Base-by-base conservation (phyloP, 441 rosid species). In the Breynia disticha region DNA sequence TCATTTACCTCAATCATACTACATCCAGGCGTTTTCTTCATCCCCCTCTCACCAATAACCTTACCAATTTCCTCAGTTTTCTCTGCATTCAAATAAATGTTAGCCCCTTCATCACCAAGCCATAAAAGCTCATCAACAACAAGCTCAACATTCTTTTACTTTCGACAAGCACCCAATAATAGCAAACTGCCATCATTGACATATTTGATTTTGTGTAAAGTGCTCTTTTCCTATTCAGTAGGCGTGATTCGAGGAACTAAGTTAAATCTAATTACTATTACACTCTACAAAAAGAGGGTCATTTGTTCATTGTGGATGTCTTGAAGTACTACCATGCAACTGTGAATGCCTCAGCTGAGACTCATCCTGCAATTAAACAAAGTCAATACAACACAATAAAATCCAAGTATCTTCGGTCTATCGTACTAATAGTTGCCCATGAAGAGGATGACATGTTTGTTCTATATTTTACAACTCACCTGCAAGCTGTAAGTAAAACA, bases 401-500 rank as follows among this genome's bases (percentile, higher is more conserved):
- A 13, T 47, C 5, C 14, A 9, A 35, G 38, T 8, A 24, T 20
- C n/a, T n/a, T n/a, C n/a, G n/a, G n/a, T n/a, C n/a, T n/a, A n/a
- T n/a, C n/a, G n/a, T n/a, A n/a, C n/a, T 19, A 16, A 1, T 44
- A 48, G 16, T 17, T 17, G 9, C 24, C 7, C 24, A 11, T 18
- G 10, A 7, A 8, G 14, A 17, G 3, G 19, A 41, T 32, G 19
- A 45, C 2, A 13, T 52, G 12, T 42, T 38, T 12, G 19, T n/a
- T n/a, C 15, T 44, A 19, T 22, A 22, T 56, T 24, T 57, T 21
- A 48, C 32, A 62, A 55, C 63, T 48, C 57, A 86, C 91, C 90
- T 77, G 93, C 68, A 84, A 67, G 64, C 60, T 67, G 69, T 82
- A 83, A 67, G 67, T 62, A 73, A 79, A 87, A 68, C 62, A 63